These are phyloP conservation scores for Monilinia laxa DNA, from an alignment of 2,329 filamentous ascomycete genomes.

Conservation along the genomic window DNA sequence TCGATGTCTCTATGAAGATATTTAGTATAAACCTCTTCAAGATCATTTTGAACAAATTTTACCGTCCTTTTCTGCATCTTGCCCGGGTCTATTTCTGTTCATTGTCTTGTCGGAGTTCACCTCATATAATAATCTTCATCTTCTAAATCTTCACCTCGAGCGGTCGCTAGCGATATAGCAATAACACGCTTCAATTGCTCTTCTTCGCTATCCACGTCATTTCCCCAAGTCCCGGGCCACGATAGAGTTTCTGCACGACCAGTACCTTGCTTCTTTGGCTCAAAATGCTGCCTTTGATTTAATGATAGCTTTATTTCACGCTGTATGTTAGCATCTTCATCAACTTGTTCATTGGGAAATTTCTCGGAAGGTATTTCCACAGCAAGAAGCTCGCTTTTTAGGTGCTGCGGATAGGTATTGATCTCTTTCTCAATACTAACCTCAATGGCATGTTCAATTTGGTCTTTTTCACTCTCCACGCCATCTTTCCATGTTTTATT, in stretches of 20 bases:
- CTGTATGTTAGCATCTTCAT: not conserved
- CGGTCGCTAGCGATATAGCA: conserved; percentile 1
- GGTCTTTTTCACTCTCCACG: too few species aligned
- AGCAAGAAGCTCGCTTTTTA: too few species aligned
- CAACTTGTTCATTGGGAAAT: too few species aligned
- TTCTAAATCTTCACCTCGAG: not conserved
- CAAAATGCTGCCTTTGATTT: not conserved
- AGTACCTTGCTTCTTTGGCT: not conserved
- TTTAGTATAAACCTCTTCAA: not conserved
- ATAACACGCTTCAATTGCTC: not conserved
- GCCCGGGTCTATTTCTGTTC: too few species aligned
- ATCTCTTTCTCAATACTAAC: too few species aligned
- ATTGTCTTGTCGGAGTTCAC: not conserved
- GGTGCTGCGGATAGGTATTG: too few species aligned
- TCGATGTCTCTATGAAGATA: not conserved
- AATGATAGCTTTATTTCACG: not conserved
- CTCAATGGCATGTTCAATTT: too few species aligned
- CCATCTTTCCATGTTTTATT: too few species aligned
- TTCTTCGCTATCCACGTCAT: not conserved
- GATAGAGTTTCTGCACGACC: not conserved
- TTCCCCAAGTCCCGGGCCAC: not conserved
- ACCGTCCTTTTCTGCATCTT: not conserved
- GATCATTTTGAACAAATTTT: not conserved
- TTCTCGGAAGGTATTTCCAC: not conserved
- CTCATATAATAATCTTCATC: not conserved